Evolutionary conservation across 345 rosid genomes (phyloP).

Genomic region (Linum tenue): DNA sequence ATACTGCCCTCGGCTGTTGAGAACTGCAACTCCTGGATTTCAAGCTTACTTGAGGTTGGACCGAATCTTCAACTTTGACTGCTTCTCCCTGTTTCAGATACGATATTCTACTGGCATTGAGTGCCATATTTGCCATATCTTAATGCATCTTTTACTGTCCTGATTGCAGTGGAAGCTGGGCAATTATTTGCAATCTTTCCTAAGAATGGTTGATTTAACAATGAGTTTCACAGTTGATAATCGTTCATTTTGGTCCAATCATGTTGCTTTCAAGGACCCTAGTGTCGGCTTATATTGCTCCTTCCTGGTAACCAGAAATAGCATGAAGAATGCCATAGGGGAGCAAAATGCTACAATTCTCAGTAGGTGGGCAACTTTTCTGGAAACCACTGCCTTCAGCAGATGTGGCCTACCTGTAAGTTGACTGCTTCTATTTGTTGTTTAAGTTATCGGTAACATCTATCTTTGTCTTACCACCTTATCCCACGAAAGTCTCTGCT

Average conservation of each 20-base stretch:
- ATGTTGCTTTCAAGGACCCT: constrained; percentile 68
- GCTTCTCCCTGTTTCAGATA: background rate
- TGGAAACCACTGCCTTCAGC: constrained; percentile 62
- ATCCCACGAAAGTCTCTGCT: background rate
- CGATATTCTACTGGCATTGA: background rate
- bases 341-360: constrained; percentile 53
- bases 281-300: constrained; percentile 63
- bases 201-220: constrained; percentile 52
- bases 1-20: constrained; percentile 67
- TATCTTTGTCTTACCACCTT: background rate
- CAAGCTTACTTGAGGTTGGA: constrained; percentile 73
- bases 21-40: constrained; percentile 74
- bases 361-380: constrained; percentile 71
- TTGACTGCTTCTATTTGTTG: constrained; percentile 12
- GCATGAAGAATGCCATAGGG: constrained; percentile 60
- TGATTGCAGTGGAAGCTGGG: constrained; percentile 85
- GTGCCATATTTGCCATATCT: background rate
- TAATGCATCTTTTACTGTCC: constrained; percentile 12
- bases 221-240: constrained; percentile 23
- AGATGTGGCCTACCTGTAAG: constrained; percentile 93
- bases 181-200: constrained; percentile 53
- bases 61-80: constrained; percentile 19
- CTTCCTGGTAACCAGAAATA: constrained; percentile 42
- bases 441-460: background rate
- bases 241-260: constrained; percentile 42